These are phyloP conservation scores for Tetracladium maxilliforme DNA, from an alignment of 2,329 filamentous ascomycete species.

Conservation along the genomic window DNA sequence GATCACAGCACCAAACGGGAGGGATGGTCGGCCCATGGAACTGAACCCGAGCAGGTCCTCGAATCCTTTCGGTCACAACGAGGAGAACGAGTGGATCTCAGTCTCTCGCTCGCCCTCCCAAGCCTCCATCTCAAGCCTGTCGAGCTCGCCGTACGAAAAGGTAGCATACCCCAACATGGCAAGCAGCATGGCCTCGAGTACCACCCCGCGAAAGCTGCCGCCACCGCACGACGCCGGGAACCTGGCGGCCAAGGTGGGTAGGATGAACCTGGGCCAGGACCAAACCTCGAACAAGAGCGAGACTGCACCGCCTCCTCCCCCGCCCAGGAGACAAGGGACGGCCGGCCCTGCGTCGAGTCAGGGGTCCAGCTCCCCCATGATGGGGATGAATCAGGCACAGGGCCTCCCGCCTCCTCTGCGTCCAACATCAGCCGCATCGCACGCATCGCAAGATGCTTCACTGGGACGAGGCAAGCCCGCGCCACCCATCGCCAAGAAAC, in stretches of 20 bases:
- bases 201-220: slow-evolving; percentile 10
- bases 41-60: slow-evolving; percentile 61
- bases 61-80: slow-evolving; percentile 65
- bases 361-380: slow-evolving; percentile 5
- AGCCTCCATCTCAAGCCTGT: not conserved
- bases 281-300: slow-evolving; percentile 1
- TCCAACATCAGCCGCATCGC: slow-evolving; percentile 7
- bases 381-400: slow-evolving; percentile 4
- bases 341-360: slow-evolving; percentile 2
- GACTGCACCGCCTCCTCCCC: slow-evolving; percentile 3
- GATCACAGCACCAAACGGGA: slow-evolving; percentile 50
- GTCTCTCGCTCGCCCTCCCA: slow-evolving; percentile 25
- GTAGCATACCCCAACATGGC: slow-evolving; percentile 4
- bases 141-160: not conserved
- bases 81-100: slow-evolving; percentile 75
- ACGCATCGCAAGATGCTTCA: not conserved
- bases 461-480: slow-evolving; percentile 9
- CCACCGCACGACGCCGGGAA: slow-evolving; percentile 9
- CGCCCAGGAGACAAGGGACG: slow-evolving; percentile 7
- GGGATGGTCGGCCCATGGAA: slow-evolving; percentile 39
- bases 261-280: slow-evolving; percentile 6
- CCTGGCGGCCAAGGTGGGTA: slow-evolving; percentile 5
- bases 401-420: slow-evolving; percentile 10
- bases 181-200: slow-evolving; percentile 6
- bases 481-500: slow-evolving; percentile 16